Base-by-base conservation (phyloP, 176 grass and related monocot genomes). In the Juncus effusus region DNA sequence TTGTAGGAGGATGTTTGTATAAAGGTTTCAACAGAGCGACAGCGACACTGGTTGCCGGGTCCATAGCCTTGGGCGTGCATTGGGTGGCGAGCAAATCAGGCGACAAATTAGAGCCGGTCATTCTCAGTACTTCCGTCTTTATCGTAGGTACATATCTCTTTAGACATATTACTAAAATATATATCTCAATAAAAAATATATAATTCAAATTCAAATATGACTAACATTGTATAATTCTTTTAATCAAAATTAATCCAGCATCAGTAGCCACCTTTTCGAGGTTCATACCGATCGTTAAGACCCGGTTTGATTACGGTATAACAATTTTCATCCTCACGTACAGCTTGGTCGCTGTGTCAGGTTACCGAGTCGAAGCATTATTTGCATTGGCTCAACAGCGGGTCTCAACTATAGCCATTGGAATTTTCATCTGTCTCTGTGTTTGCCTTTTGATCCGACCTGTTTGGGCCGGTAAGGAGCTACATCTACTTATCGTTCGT, bases 311-410 rank as follows among this genome's bases (percentile, higher is more conserved):
- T 76, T 96, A 96, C 44, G 91, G 91, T 11, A 73, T 96, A 10
- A 96, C 87, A 54, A 91, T 91, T 68, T 96, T 96, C 70, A 96
- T 96, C 81, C 84, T 96, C 39, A 96, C 87, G 3, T 96, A 78
- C 79, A 88, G 91, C 79, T 62, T 90, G 36, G 91, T 96, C 6
- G 91, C 84, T 12, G 87, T 96, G 70, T 96, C 91, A 1, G 91
- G 91, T 41, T 96, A 96, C 69, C 91, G 91, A 54, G 87, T 90
- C 0, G 81, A 88, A 12, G 61, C 59, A 47, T 75, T 96, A 11
- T 7, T 75, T 45, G 57, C 36, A 6, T 49, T 96, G 79, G 87
- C 87, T 28, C 42, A 76, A 61, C 81, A 87, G 72, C 81, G 91
- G 37, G 0, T 96, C 1, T 85, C 82, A 59, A 91, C 91, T 40